Conservation (phyloP, 129 eudicot species). For the Pseudognaphalium luteoalbum region DNA sequence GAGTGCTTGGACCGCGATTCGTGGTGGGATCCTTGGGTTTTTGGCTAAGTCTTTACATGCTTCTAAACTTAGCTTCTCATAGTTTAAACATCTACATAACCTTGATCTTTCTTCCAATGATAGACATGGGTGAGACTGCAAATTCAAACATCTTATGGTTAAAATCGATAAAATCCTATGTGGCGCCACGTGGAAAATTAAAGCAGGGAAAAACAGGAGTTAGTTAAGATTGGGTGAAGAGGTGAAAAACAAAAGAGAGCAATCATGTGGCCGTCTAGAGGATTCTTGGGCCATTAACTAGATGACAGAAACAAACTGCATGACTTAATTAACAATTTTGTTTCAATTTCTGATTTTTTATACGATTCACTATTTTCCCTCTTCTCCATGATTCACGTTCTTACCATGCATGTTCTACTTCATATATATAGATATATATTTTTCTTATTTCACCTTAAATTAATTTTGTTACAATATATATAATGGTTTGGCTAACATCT, state of each 20-base stretch:
- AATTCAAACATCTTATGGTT: constrained; percentile 1
- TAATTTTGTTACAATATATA: too few relatives aligned
- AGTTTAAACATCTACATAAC: constrained; percentile 78
- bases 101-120: constrained; percentile 80
- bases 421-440: too few relatives aligned
- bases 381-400: not conserved
- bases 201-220: not conserved
- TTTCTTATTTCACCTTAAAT: too few relatives aligned
- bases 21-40: constrained; percentile 82
- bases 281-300: constrained; percentile 10
- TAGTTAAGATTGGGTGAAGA: not conserved
- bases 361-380: not conserved
- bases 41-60: constrained; percentile 92
- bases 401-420: not conserved
- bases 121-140: constrained; percentile 82
- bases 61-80: constrained; percentile 76
- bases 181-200: constrained; percentile 11
- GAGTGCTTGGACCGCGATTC: constrained; percentile 77
- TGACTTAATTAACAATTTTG: not conserved
- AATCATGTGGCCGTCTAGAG: constrained; percentile 1
- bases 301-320: not conserved
- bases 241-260: not conserved
- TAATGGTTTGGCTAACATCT: too few relatives aligned
- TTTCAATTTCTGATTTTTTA: not conserved
- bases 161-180: not conserved